Percentiles rank a stretch among this genome's conserved stretches.
phyloP scores from a whole-genome alignment of 2,329 filamentous ascomycete species.

The Pseudogymnoascus sp. region DNA sequence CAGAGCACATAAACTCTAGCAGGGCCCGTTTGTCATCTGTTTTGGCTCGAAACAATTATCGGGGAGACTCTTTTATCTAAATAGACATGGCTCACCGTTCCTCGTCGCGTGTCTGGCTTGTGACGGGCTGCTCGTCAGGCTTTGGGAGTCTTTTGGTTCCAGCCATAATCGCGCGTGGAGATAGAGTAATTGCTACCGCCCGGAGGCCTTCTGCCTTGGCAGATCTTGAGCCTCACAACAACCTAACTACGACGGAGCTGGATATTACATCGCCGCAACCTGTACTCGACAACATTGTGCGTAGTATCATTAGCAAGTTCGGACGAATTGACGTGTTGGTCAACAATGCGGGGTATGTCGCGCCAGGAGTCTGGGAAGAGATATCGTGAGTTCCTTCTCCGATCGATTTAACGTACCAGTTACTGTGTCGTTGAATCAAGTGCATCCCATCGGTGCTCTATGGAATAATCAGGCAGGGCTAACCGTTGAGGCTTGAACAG shows the following conservation, averaged over 20 bases:
- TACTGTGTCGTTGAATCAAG: background rate
- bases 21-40: background rate
- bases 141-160: slow-evolving; percentile 15
- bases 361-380: background rate
- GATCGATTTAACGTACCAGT: background rate
- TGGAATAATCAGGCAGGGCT: background rate
- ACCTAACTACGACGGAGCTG: background rate
- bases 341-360: slow-evolving; percentile 73
- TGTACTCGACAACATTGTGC: slow-evolving; percentile 63
- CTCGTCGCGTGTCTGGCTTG: slow-evolving; percentile 15
- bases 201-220: background rate
- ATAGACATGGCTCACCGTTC: background rate
- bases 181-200: slow-evolving; percentile 16
- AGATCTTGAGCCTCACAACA: background rate
- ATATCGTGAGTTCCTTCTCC: background rate
- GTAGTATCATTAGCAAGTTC: slow-evolving; percentile 85
- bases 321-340: slow-evolving; percentile 90
- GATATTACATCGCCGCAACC: background rate
- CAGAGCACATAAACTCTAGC: background rate
- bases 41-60: background rate
- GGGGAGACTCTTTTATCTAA: background rate
- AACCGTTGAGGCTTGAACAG: slow-evolving; percentile 6
- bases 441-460: background rate
- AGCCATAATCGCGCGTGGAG: slow-evolving; percentile 13
- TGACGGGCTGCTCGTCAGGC: slow-evolving; percentile 19